Evolutionary conservation across 2,329 filamentous ascomycete species (phyloP), one percentile per base, ranked within the genome.

Genomic region (Xylariales sp.): DNA sequence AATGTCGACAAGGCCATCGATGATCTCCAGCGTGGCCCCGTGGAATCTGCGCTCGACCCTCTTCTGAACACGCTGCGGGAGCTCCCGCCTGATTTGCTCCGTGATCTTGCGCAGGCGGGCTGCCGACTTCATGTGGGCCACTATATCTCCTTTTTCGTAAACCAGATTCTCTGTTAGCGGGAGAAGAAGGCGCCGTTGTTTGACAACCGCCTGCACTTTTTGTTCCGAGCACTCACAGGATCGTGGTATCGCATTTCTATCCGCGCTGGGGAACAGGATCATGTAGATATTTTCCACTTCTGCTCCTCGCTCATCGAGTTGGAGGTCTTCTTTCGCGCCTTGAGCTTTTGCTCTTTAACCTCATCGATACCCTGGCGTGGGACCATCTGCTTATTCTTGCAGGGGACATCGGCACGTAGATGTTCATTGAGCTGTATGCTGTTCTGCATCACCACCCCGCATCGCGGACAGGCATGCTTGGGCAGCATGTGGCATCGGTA

Each of bases 281-380:
- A 55, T 29, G 43, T 58, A 58, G 5, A 56, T 57, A 2, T 57
- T 21, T 36, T 49, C 55, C 55, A 58, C 33, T 50, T 48, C 33
- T 58, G 51, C 33, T 49, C 51, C 18, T 57, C 54, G 2, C 51
- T 50, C 37, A 48, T 43, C 18, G 44, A 44, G 3, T 48, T 45
- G 13, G 48, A 43, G 10, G 48, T 42, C 46, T 43, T 51, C 39
- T 54, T 56, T 8, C 54, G 43, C 37, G 50, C 47, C 24, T 47
- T 49, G 20, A 58, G 42, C 40, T 52, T 52, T 11, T 49, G 43
- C 31, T 56, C 52, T 20, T 49, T 54, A 7, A 45, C 43, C 28
- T 53, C 50, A 21, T 56, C 51, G n/a, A 56, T 55, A 6, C 54
- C 53, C 40, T 52, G 48, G 7, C 45, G 35, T 2, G 44, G 47